These are phyloP conservation scores for Huntiella abstrusa DNA, from an alignment of 2,329 filamentous ascomycete genomes.

Conservation along the genomic window DNA sequence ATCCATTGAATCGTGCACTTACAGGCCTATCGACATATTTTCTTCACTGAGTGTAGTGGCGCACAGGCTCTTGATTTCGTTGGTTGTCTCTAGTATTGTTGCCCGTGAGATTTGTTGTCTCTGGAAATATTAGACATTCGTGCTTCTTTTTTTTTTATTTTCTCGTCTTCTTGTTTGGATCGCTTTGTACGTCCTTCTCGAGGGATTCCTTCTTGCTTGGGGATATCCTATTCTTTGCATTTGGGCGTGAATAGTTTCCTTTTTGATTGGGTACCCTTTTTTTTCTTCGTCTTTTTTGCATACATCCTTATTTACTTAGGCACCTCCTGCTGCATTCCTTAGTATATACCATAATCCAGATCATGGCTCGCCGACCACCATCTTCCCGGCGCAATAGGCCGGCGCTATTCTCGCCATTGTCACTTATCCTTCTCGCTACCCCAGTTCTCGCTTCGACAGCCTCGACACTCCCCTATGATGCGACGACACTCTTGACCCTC, in stretches of 20 bases:
- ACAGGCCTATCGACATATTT: no score
- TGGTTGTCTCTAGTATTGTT: no score
- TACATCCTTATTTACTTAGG: neutral
- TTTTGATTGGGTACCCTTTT: no score
- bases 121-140: neutral
- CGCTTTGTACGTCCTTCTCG: neutral
- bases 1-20: no score
- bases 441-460: constrained; percentile 3
- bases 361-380: neutral
- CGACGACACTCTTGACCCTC: constrained; percentile 8
- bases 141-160: neutral
- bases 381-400: neutral
- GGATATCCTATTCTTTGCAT: neutral
- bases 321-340: neutral
- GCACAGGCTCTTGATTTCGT: no score
- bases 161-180: neutral
- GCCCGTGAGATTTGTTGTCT: neutral
- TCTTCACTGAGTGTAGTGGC: no score
- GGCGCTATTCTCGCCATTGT: neutral
- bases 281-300: neutral
- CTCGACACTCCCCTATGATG: constrained; percentile 5
- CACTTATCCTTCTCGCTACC: neutral
- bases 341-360: neutral
- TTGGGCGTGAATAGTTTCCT: neutral
- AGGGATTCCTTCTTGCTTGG: no score